phyloP scores from a whole-genome alignment of 2,329 filamentous ascomycete species.

The Colletotrichum sp. region DNA sequence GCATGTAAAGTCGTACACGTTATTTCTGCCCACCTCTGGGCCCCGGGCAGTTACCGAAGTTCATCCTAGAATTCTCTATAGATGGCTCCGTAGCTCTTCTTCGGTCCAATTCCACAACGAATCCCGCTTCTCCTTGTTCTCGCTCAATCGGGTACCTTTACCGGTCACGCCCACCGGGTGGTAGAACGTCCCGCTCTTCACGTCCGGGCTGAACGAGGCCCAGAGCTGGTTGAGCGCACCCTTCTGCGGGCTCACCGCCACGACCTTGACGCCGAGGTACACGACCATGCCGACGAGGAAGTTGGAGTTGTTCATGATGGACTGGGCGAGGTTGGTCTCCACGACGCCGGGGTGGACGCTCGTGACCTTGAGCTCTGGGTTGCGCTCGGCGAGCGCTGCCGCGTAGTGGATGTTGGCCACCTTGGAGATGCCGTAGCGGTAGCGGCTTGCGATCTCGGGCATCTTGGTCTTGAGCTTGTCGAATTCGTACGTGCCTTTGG shows the following conservation, averaged over 20 bases:
- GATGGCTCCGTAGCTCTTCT: slow-evolving; percentile 29
- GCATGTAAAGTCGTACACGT: neutral
- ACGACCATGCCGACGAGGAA: slow-evolving; percentile 99
- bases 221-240: slow-evolving; percentile 32
- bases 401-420: slow-evolving; percentile 36
- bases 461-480: slow-evolving; percentile 30
- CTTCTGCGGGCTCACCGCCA: slow-evolving; percentile 27
- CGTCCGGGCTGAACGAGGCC: slow-evolving; percentile 30
- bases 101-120: slow-evolving; percentile 42
- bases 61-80: neutral
- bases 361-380: slow-evolving; percentile 30
- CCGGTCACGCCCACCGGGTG: slow-evolving; percentile 34
- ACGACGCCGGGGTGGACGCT: slow-evolving; percentile 36
- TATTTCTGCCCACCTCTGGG: neutral
- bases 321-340: slow-evolving; percentile 28
- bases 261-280: slow-evolving; percentile 78
- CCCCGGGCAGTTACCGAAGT: neutral
- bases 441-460: slow-evolving; percentile 24
- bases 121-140: slow-evolving; percentile 29
- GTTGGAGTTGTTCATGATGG: slow-evolving; percentile 79
- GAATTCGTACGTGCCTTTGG: slow-evolving; percentile 33
- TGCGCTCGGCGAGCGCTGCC: slow-evolving; percentile 30
- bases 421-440: slow-evolving; percentile 38
- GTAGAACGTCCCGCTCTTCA: slow-evolving; percentile 35
- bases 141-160: slow-evolving; percentile 24